Evolutionary conservation across 805 yeast species (phyloP).

Genomic region (Metschnikowia proteae): DNA sequence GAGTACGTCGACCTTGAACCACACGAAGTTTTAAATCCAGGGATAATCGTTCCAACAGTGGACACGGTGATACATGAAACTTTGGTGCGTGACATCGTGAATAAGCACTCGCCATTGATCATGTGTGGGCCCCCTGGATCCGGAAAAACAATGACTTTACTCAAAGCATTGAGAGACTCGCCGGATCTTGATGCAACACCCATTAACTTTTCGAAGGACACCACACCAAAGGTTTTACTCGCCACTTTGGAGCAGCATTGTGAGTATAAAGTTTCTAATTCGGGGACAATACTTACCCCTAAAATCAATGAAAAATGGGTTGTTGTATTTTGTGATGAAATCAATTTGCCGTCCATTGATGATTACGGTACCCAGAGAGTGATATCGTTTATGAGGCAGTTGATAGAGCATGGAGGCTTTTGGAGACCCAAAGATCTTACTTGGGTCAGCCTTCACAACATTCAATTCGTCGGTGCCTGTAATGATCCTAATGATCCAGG

Average conservation of each 20-base stretch:
- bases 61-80: slow-evolving; percentile 72
- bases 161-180: slow-evolving; percentile 59
- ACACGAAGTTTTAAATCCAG: slow-evolving; percentile 56
- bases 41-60: slow-evolving; percentile 67
- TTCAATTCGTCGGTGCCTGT: slow-evolving; percentile 94
- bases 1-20: slow-evolving; percentile 49
- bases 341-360: slow-evolving; percentile 76
- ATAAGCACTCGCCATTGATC: slow-evolving; percentile 56
- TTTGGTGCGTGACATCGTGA: slow-evolving; percentile 53
- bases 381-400: slow-evolving; percentile 67
- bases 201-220: slow-evolving; percentile 79
- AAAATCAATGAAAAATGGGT: slow-evolving; percentile 60
- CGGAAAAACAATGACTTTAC: slow-evolving; percentile 89
- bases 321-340: slow-evolving; percentile 87
- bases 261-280: slow-evolving; percentile 47
- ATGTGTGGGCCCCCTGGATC: slow-evolving; percentile 97
- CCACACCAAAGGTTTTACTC: slow-evolving; percentile 58
- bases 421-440: slow-evolving; percentile 57
- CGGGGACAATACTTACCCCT: slow-evolving; percentile 58
- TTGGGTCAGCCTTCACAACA: slow-evolving; percentile 63
- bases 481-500: slow-evolving; percentile 86
- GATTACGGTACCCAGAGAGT: slow-evolving; percentile 69
- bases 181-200: slow-evolving; percentile 58
- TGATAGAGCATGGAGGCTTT: slow-evolving; percentile 72
- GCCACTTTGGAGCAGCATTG: slow-evolving; percentile 72